Evolutionary conservation across 1,284 basidiomycete genomes (phyloP).

Genomic region (Rhodotorula glutinis): DNA sequence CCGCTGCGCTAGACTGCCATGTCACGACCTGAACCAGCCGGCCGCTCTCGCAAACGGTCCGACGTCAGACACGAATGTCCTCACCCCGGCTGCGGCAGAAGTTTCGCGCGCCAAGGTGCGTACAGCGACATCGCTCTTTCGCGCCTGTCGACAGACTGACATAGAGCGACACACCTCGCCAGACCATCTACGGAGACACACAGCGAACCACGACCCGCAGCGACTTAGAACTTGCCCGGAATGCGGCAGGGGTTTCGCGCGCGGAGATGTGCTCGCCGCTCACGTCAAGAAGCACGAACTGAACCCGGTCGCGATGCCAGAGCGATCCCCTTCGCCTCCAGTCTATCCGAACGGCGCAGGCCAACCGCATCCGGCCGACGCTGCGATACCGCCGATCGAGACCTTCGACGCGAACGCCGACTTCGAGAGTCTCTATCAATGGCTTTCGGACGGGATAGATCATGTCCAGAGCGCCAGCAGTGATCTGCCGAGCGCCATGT

Average conservation of each 20-base stretch:
- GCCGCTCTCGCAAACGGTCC: neutral
- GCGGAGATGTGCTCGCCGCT: neutral
- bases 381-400: too few species aligned
- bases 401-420: neutral
- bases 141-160: neutral
- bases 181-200: conserved; percentile 2
- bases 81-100: neutral
- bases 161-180: neutral
- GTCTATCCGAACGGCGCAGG: too few species aligned
- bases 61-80: neutral
- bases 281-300: conserved; percentile 1
- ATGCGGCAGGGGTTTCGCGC: neutral
- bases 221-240: neutral
- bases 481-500: neutral
- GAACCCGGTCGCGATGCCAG: too few species aligned
- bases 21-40: neutral
- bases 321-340: neutral
- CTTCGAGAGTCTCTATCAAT: neutral
- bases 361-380: too few species aligned
- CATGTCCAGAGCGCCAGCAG: neutral
- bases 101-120: conserved; percentile 1
- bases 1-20: neutral
- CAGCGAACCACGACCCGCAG: conserved; percentile 1
- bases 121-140: too few species aligned
- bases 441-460: neutral